Conservation (phyloP, 805 yeast species). For the Metahyphopichia silvanorum region DNA sequence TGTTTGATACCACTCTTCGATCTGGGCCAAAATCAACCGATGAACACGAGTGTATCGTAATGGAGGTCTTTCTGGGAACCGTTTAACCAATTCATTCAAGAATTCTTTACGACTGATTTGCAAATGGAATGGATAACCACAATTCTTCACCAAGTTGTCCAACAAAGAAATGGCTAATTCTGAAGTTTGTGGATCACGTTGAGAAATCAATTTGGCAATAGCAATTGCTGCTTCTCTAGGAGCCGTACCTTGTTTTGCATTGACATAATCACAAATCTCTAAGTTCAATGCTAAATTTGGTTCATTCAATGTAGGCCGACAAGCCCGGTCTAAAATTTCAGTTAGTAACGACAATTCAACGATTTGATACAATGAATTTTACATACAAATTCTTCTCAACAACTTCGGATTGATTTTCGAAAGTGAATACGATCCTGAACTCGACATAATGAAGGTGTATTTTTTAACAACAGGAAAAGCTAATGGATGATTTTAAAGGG, state of each 20-base stretch:
- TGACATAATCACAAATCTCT: slow-evolving; percentile 90
- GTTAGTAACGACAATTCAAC: slow-evolving; percentile 3
- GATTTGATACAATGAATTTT: neutral
- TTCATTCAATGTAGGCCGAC: slow-evolving; percentile 75
- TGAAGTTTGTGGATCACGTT: slow-evolving; percentile 78
- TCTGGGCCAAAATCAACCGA: slow-evolving; percentile 77
- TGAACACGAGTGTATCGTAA: slow-evolving; percentile 79
- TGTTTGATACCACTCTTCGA: slow-evolving; percentile 97
- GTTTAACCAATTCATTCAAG: slow-evolving; percentile 84
- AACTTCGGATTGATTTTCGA: slow-evolving; percentile 45
- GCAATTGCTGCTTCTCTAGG: slow-evolving; percentile 92
- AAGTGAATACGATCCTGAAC: slow-evolving; percentile 33
- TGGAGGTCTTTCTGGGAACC: slow-evolving; percentile 95
- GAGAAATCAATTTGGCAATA: slow-evolving; percentile 77
- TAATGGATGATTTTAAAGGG: neutral
- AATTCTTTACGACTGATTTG: slow-evolving; percentile 95
- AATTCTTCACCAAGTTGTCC: slow-evolving; percentile 92
- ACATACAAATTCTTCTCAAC: slow-evolving; percentile 43
- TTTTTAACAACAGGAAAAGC: neutral
- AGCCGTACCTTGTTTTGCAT: slow-evolving; percentile 84
- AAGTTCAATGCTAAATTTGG: slow-evolving; percentile 87
- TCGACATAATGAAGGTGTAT: slow-evolving; percentile 7
- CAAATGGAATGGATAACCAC: slow-evolving; percentile 95
- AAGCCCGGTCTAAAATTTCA: slow-evolving; percentile 73
- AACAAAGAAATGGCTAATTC: slow-evolving; percentile 78